Conservation (phyloP, 768 basidiomycete species). For the Antrodiella citrinella region DNA sequence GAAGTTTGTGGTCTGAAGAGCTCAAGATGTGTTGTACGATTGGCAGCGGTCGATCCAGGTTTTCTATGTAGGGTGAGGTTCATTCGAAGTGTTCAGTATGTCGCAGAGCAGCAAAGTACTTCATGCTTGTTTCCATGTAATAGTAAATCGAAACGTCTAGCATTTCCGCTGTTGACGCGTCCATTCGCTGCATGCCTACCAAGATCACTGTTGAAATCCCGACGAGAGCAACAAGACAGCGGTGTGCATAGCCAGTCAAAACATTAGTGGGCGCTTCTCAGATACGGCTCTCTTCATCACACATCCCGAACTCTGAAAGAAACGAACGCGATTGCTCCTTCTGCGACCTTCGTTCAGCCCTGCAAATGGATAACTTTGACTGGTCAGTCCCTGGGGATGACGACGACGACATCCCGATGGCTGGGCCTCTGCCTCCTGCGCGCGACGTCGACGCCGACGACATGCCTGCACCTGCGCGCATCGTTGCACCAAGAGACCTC, state of each 20-base stretch:
- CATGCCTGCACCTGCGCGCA: conserved; percentile 13
- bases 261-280: too few relatives aligned
- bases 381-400: neutral
- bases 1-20: neutral
- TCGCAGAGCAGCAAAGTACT: neutral
- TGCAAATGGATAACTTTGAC: neutral
- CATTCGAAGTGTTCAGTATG: neutral
- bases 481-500: conserved; percentile 19
- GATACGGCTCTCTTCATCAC: too few relatives aligned
- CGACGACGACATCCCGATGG: neutral
- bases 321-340: neutral
- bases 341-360: neutral
- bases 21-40: too few relatives aligned
- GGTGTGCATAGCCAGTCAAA: too few relatives aligned
- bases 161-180: too few relatives aligned
- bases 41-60: too few relatives aligned
- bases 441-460: conserved; percentile 25
- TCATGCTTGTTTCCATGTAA: too few relatives aligned
- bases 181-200: too few relatives aligned
- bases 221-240: too few relatives aligned
- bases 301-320: neutral
- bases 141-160: too few relatives aligned
- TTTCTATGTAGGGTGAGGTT: neutral
- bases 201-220: too few relatives aligned
- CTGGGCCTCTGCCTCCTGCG: neutral